phyloP scores from a whole-genome alignment of 495 filamentous ascomycete genomes.

The Xylaria intraflava region DNA sequence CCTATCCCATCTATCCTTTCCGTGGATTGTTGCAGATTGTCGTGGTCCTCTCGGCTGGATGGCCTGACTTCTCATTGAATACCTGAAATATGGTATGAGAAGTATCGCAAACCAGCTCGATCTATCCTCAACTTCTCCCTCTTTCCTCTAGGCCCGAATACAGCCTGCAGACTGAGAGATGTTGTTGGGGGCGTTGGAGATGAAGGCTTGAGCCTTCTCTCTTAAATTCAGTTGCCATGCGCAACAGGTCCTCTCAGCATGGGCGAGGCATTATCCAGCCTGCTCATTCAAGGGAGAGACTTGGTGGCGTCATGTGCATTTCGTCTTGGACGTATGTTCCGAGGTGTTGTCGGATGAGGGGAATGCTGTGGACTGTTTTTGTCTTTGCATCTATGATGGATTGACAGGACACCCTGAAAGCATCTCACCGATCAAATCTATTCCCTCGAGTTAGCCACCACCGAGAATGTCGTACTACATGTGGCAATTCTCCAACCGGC shows the following conservation, averaged over 20 bases:
- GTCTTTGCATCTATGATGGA: background rate
- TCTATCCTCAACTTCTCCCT: slow-evolving; percentile 58
- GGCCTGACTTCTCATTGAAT: slow-evolving; percentile 31
- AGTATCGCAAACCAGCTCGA: slow-evolving; percentile 67
- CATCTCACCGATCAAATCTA: slow-evolving; percentile 73
- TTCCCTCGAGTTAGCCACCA: slow-evolving; percentile 73
- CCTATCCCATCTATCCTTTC: slow-evolving; percentile 42
- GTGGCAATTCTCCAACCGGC: slow-evolving; percentile 84
- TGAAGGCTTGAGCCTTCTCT: slow-evolving; percentile 67
- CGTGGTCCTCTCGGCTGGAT: slow-evolving; percentile 73
- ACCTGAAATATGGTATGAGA: slow-evolving; percentile 23
- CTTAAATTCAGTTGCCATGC: slow-evolving; percentile 76
- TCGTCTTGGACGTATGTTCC: slow-evolving; percentile 52
- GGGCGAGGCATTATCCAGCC: background rate
- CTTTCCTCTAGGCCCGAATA: slow-evolving; percentile 42
- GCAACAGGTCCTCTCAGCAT: slow-evolving; percentile 14
- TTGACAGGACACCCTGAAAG: slow-evolving; percentile 7
- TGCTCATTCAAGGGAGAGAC: background rate
- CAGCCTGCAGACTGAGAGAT: slow-evolving; percentile 44
- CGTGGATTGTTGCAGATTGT: slow-evolving; percentile 53
- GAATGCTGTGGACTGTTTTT: slow-evolving; percentile 14
- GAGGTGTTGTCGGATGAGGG: slow-evolving; percentile 79
- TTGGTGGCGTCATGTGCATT: slow-evolving; percentile 10
- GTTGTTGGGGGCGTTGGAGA: slow-evolving; percentile 67
- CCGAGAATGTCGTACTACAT: slow-evolving; percentile 80